Conservation (phyloP, 139 green algal species). For the Chlamydomonas schloesseri region DNA sequence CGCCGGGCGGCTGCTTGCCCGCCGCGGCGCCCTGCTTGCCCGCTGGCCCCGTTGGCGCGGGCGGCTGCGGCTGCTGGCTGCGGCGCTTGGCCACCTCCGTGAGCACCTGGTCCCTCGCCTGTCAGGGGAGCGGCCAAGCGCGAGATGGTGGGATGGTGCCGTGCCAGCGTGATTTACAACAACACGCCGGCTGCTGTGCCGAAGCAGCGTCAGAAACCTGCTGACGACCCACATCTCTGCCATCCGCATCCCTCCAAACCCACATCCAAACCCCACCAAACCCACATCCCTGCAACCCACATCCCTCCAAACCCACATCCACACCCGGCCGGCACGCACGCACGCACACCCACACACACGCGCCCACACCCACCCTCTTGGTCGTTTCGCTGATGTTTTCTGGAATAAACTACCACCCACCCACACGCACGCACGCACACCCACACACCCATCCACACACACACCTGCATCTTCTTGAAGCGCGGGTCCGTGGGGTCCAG, state of each 20-base stretch:
- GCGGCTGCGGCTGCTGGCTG: not conserved
- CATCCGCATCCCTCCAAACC: too few species aligned
- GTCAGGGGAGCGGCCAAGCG: not conserved
- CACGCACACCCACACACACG: not conserved
- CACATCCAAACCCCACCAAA: too few species aligned
- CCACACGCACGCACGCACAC: not conserved
- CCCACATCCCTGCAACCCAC: too few species aligned
- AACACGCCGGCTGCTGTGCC: too few species aligned
- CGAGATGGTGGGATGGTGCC: not conserved
- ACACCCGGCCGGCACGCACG: too few species aligned
- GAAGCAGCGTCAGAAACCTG: too few species aligned
- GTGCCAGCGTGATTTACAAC: too few species aligned
- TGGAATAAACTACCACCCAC: too few species aligned
- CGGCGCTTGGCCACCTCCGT: slow-evolving; percentile 30
- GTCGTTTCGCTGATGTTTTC: too few species aligned
- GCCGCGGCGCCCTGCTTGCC: not conserved
- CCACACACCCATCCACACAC: not conserved
- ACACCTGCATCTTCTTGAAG: slow-evolving; percentile 65
- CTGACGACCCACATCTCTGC: too few species aligned
- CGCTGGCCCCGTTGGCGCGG: not conserved
- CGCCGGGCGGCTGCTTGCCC: not conserved
- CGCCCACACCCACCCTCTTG: not conserved
- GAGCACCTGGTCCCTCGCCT: slow-evolving; percentile 12
- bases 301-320: too few species aligned
- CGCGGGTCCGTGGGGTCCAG: slow-evolving; percentile 94